Conservation (phyloP, 768 basidiomycete species). For the Phallus indusiatus region DNA sequence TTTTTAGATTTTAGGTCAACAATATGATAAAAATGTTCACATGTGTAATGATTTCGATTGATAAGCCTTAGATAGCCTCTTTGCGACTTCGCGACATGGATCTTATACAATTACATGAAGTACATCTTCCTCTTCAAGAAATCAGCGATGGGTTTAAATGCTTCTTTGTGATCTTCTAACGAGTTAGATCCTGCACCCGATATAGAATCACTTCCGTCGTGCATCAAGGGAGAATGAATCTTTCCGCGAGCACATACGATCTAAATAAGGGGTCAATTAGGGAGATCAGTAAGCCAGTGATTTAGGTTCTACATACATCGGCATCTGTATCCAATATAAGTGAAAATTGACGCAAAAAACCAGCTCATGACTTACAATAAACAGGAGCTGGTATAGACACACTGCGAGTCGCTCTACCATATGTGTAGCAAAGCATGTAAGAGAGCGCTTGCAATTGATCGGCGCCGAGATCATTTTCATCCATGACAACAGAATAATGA, state of each 20-base stretch:
- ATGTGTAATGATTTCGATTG: too few relatives aligned
- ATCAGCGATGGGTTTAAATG: not conserved
- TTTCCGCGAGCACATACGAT: constrained; percentile 45
- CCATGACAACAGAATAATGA: constrained; percentile 46
- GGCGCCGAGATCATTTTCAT: constrained; percentile 20
- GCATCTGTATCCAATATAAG: constrained; percentile 31
- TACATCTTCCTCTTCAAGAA: not conserved
- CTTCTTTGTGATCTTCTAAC: not conserved
- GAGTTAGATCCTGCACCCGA: not conserved
- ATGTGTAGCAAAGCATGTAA: constrained; percentile 42
- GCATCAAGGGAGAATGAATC: constrained; percentile 30
- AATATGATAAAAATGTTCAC: not conserved
- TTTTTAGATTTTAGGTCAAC: too few relatives aligned
- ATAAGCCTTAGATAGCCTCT: too few relatives aligned
- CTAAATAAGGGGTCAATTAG: constrained; percentile 24
- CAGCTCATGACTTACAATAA: constrained; percentile 35
- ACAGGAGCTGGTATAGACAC: constrained; percentile 55
- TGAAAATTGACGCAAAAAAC: not conserved
- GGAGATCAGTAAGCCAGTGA: too few relatives aligned
- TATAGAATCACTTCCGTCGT: not conserved
- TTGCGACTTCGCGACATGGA: too few relatives aligned
- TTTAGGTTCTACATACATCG: constrained; percentile 42
- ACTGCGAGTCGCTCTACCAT: constrained; percentile 44
- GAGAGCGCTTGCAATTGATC: constrained; percentile 36
- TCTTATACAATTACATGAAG: constrained; percentile 4